These are phyloP conservation scores for Aspergillus niger DNA, from an alignment of 2,329 filamentous ascomycete genomes.

Conservation along the genomic window DNA sequence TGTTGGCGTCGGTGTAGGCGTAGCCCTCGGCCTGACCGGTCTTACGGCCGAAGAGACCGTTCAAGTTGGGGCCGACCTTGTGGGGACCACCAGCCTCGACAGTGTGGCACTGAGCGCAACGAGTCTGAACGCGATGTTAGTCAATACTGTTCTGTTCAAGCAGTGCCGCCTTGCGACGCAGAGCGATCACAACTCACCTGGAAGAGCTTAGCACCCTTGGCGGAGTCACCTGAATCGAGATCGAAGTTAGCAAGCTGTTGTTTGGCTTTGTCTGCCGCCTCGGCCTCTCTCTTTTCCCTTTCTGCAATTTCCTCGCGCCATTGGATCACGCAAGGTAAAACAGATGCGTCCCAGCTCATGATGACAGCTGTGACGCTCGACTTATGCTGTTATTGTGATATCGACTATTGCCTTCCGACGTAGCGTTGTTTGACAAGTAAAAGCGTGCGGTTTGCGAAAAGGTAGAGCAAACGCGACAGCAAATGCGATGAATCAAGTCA, in stretches of 20 bases:
- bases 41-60: slow-evolving; percentile 97
- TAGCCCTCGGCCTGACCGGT: slow-evolving; percentile 88
- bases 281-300: slow-evolving; percentile 19
- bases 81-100: slow-evolving; percentile 85
- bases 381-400: neutral
- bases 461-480: neutral
- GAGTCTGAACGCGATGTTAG: slow-evolving; percentile 58
- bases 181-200: slow-evolving; percentile 57
- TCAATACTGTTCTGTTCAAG: neutral
- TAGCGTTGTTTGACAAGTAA: neutral
- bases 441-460: neutral
- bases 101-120: slow-evolving; percentile 98
- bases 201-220: slow-evolving; percentile 99
- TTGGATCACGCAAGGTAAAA: slow-evolving; percentile 24
- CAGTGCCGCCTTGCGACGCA: no score
- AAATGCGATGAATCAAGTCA: neutral
- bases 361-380: slow-evolving; percentile 1
- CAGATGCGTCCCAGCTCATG: slow-evolving; percentile 32
- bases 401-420: neutral
- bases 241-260: slow-evolving; percentile 31
- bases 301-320: slow-evolving; percentile 27
- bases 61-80: slow-evolving; percentile 96
- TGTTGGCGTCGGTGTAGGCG: slow-evolving; percentile 99
- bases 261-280: slow-evolving; percentile 20
- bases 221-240: slow-evolving; percentile 70